phyloP scores from a whole-genome alignment of 2,329 filamentous ascomycete species.

The Colletotrichum sp. region DNA sequence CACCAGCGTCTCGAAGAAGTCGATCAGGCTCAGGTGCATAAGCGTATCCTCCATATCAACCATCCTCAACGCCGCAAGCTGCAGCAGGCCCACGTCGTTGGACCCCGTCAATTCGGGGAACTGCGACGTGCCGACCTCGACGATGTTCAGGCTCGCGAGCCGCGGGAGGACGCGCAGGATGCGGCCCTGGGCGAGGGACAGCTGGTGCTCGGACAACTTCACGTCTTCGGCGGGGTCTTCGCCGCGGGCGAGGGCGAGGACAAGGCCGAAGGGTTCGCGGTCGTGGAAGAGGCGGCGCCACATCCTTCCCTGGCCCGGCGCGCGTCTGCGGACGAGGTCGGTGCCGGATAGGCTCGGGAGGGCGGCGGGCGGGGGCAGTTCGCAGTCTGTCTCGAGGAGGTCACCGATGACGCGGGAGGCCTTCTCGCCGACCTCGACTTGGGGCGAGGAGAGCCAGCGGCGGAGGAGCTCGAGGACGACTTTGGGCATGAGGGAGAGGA shows the following conservation, averaged over 20 bases:
- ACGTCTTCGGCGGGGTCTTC: conserved; percentile 29
- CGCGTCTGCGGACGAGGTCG: conserved; percentile 41
- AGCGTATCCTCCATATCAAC: conserved; percentile 53
- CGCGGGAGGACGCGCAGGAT: conserved; percentile 57
- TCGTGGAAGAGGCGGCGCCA: conserved; percentile 60
- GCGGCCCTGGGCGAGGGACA: conserved; percentile 57
- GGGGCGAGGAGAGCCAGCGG: conserved; percentile 57
- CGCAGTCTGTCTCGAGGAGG: conserved; percentile 61
- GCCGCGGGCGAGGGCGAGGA: conserved; percentile 43
- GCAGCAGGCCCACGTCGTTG: conserved; percentile 46
- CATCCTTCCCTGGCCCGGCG: conserved; percentile 54
- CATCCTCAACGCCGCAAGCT: conserved; percentile 58
- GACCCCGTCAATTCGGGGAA: conserved; percentile 36
- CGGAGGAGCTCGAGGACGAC: conserved; percentile 53
- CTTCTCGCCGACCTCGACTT: conserved; percentile 61
- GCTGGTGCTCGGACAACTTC: conserved; percentile 38
- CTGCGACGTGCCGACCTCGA: conserved; percentile 39
- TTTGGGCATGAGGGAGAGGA: conserved; percentile 53
- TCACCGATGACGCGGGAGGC: conserved; percentile 56
- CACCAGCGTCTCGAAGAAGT: conserved; percentile 58
- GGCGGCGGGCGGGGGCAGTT: conserved; percentile 27
- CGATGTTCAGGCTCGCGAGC: conserved; percentile 52
- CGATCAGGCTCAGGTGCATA: conserved; percentile 56
- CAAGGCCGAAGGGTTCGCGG: conserved; percentile 46
- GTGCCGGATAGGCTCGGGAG: conserved; percentile 27